Base-by-base conservation (phyloP, 1,139 yeast genomes). In the Taphrina deformans region DNA sequence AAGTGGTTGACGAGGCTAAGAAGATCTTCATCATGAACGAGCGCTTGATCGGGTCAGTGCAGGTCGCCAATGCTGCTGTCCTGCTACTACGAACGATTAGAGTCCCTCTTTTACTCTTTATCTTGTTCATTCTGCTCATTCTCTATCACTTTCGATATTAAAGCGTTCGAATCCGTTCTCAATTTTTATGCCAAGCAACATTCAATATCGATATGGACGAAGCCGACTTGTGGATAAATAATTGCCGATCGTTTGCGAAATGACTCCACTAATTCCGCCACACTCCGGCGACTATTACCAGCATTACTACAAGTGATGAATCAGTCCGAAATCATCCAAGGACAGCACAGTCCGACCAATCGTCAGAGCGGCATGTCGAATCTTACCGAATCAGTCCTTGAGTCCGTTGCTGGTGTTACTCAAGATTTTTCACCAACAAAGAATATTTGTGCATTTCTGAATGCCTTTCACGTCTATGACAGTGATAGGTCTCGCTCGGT, bases 1-100 rank as follows among this genome's bases (percentile, higher is more conserved):
- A 86, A 67, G 81, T 89, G 68, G 85, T 89, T 61, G 83, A 83
- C 58, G 95, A 88, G 73, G 79, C 91, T 14, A 79, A 82, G 71
- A 84, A 81, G 69, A 85, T 88, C 59, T 89, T 87, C 74, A 79
- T 79, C 66, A 84, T 86, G 76, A 86, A 86, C 74, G 82, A 82
- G 66, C 40, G 27, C 23, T 55, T 67, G 64, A 45, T 69, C 21
- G 63, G 46, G 18, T 27, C 33, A 21, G 63, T 59, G 9, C 23
- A 50, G 1, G 63, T 59, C 14, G 38, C 63, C 12, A 31, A 26
- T 14, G 45, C 63, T 14, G 21, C 27, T 21, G 24, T 31, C 29
- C 40, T 59, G 27, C n/a, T 52, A n/a, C 29, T 59, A 12, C 50
- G 35, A 7, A 10, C 55, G 38, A 23, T 59, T 51, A 38, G 29